These are phyloP conservation scores for Podospora appendiculata DNA, from an alignment of 495 filamentous ascomycete species.

Conservation along the genomic window DNA sequence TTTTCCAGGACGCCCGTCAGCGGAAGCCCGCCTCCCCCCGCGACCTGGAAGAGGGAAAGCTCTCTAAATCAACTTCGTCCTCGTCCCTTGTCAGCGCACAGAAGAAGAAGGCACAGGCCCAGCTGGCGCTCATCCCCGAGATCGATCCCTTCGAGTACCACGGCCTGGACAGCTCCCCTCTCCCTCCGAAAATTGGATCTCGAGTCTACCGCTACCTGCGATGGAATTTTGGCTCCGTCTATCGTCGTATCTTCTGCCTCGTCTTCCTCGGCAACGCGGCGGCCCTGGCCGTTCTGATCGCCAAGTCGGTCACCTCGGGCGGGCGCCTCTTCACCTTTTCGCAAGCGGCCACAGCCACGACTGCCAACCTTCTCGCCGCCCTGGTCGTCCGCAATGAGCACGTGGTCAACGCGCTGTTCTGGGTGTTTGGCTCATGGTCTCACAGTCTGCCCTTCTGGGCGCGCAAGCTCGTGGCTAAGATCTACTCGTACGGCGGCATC, in stretches of 20 bases:
- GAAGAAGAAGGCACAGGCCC: background rate
- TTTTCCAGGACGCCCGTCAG: conserved; percentile 9
- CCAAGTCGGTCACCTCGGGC: background rate
- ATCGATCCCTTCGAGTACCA: conserved; percentile 7
- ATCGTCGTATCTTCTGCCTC: conserved; percentile 28
- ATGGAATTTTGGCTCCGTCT: conserved; percentile 29
- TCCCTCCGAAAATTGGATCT: conserved; percentile 22
- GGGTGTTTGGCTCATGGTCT: conserved; percentile 47
- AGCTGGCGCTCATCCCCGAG: background rate
- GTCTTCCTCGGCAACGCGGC: conserved; percentile 22
- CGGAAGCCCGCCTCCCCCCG: conserved; percentile 3
- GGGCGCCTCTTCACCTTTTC: conserved; percentile 12
- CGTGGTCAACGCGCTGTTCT: conserved; percentile 65
- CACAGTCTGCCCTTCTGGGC: conserved; percentile 53
- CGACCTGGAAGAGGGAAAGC: conserved; percentile 7
- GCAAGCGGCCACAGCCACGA: conserved; percentile 29
- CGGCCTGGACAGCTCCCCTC: conserved; percentile 8
- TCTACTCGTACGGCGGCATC: conserved; percentile 71
- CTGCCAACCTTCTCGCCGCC: conserved; percentile 39
- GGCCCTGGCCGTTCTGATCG: conserved; percentile 13
- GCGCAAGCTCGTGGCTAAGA: conserved; percentile 59
- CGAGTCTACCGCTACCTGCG: conserved; percentile 23
- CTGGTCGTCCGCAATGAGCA: conserved; percentile 65
- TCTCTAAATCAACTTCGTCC: background rate
- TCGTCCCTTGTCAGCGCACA: background rate